These are phyloP conservation scores for Pythium monospermum DNA, from an alignment of 352 stramenopile species.

Conservation along the genomic window DNA sequence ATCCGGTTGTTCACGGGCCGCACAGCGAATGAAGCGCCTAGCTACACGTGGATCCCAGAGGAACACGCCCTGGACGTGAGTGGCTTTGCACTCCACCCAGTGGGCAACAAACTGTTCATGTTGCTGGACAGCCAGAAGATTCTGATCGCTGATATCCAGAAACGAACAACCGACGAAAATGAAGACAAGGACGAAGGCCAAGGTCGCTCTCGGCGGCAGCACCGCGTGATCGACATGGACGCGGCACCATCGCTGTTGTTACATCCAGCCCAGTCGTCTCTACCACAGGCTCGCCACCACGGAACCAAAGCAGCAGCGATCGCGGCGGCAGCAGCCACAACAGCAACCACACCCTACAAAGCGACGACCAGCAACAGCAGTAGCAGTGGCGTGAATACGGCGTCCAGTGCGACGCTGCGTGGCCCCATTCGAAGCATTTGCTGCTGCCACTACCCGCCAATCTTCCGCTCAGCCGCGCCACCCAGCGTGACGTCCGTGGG, in stretches of 20 bases:
- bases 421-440: slow-evolving; percentile 25
- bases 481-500: background rate
- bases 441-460: slow-evolving; percentile 52
- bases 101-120: slow-evolving; percentile 45
- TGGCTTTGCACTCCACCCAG: slow-evolving; percentile 51
- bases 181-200: background rate
- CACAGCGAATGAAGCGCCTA: slow-evolving; percentile 42
- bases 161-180: background rate
- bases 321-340: background rate
- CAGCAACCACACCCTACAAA: background rate
- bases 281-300: no score
- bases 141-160: slow-evolving; percentile 38
- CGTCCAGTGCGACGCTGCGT: slow-evolving; percentile 8
- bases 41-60: slow-evolving; percentile 70
- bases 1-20: slow-evolving; percentile 53
- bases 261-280: background rate
- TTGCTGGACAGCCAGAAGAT: slow-evolving; percentile 54
- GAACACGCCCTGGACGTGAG: slow-evolving; percentile 54
- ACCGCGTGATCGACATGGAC: slow-evolving; percentile 35
- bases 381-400: background rate
- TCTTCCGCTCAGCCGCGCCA: slow-evolving; percentile 26
- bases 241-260: background rate
- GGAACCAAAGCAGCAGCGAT: no score
- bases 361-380: background rate
- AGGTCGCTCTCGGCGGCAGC: background rate